Evolutionary conservation across 495 filamentous ascomycete species (phyloP), one percentile per base, ranked within the genome.

Genomic region (Bathelium albidoporum): DNA sequence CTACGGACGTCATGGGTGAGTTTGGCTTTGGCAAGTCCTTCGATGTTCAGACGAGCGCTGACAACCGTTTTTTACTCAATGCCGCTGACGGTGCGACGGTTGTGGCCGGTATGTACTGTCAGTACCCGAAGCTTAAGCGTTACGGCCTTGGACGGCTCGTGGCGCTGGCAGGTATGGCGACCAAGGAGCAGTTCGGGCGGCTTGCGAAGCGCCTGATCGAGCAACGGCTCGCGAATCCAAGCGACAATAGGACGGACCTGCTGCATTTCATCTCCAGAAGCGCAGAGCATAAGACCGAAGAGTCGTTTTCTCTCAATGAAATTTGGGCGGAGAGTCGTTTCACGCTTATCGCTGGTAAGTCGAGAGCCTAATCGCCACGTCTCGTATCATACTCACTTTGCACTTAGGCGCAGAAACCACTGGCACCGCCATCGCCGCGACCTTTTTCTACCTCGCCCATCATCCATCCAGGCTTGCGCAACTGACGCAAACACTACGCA

Each of bases 1-100:
- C 82, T 55, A 89, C 88, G 75, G 88, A 91, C 66, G 82, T 89
- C 24, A 82, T 91, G 72, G 87, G 87, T 2, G 83, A 89, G 34
- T 68, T 91, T 7, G 80, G 80, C 63, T 90, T 89, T 68, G 86
- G 84, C 16, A 87, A 89, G 71, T 78, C 84, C 22, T 89, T 89
- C 73, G 78, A 49, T 7, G 20, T 20, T 4, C 18, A 7, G 3
- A 10, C 4, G 11, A 49, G 18, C 7, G 5, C 11, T 3, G 20
- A 22, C 12, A 49, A 49, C 20, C 44, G 20, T 20, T 49, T 49
- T 22, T 18, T 49, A 7, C 4, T 49, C 20, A 22, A 49, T 16
- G 7, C 16, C 7, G 16, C 16, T 16, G 16, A 7, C 11, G 18
- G 9, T 10, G 18, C 5, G 5, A 49, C 4, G 4, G 9, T 7